Evolutionary conservation across 306 rosid genomes (phyloP).

Genomic region (Albizia julibrissin): DNA sequence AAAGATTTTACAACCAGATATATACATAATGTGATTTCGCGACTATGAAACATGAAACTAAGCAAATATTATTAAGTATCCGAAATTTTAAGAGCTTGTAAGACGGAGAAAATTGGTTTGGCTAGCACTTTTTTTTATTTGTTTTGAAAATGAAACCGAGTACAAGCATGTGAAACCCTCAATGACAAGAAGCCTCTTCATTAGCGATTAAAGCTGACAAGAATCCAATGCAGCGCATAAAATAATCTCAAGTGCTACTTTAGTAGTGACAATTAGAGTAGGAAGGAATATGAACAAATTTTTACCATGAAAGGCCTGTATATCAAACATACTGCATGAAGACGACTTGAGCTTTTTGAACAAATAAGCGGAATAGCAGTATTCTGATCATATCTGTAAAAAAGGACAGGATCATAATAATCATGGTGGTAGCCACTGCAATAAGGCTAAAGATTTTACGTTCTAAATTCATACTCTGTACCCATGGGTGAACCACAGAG

Average conservation of each 20-base stretch:
- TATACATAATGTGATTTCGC: neutral
- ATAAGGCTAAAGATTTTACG: conserved; percentile 3
- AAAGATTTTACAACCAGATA: neutral
- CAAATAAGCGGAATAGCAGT: conserved; percentile 52
- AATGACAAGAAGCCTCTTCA: neutral
- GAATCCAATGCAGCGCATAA: conserved; percentile 4
- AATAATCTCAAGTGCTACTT: conserved; percentile 8
- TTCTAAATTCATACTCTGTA: conserved; percentile 44
- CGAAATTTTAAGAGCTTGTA: neutral
- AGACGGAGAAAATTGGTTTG: conserved; percentile 14
- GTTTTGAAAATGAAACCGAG: neutral
- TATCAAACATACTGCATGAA: conserved; percentile 60
- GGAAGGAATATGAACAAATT: conserved; percentile 13
- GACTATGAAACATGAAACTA: conserved; percentile 10
- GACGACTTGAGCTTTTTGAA: conserved; percentile 58
- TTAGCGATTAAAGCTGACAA: neutral
- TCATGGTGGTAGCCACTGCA: conserved; percentile 19
- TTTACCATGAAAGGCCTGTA: conserved; percentile 88
- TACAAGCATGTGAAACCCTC: neutral
- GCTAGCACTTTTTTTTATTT: conserved; percentile 9
- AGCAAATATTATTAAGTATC: neutral
- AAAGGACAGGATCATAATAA: conserved; percentile 24
- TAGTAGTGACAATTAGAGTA: conserved; percentile 20
- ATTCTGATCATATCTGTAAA: conserved; percentile 43
- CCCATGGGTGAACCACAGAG: conserved; percentile 74